These are phyloP conservation scores for Fraxinus dipetala DNA, from an alignment of 305 asterid genomes.

Conservation along the genomic window DNA sequence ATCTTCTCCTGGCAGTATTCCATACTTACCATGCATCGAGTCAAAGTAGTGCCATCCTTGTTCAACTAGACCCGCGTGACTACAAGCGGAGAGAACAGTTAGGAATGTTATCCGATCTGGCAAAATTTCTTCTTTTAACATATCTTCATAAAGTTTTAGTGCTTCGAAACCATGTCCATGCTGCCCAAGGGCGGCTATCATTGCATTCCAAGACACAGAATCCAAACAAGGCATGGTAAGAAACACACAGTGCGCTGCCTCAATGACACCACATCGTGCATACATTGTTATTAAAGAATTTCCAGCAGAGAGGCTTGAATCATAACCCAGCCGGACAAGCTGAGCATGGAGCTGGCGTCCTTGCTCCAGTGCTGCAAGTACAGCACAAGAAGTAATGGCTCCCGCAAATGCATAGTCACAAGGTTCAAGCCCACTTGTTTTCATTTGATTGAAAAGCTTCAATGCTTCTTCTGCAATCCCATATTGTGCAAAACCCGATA, in stretches of 20 bases:
- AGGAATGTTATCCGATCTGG: conserved; percentile 85
- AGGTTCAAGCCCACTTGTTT: conserved; percentile 53
- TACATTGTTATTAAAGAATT: conserved; percentile 88
- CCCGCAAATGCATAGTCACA: conserved; percentile 90
- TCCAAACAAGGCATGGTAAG: conserved; percentile 66
- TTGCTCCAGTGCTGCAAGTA: conserved; percentile 74
- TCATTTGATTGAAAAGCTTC: conserved; percentile 71
- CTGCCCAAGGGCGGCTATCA: conserved; percentile 87
- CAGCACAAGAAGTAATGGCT: conserved; percentile 78
- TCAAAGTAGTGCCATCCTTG: conserved; percentile 57
- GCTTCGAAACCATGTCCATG: conserved; percentile 76
- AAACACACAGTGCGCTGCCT: conserved; percentile 54
- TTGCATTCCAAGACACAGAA: conserved; percentile 90
- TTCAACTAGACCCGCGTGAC: conserved; percentile 79
- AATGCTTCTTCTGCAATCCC: conserved; percentile 82
- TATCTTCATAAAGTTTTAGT: conserved; percentile 56
- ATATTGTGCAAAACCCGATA: conserved; percentile 74
- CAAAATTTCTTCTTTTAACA: conserved; percentile 59
- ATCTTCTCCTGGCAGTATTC: conserved; percentile 78
- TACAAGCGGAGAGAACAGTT: conserved; percentile 79
- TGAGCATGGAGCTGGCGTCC: conserved; percentile 85
- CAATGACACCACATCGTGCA: conserved; percentile 75
- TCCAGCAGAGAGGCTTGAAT: conserved; percentile 86
- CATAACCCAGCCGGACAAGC: conserved; percentile 67
- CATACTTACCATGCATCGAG: conserved; percentile 48